Percentiles rank a stretch among this genome's conserved stretches.
phyloP scores from a whole-genome alignment of 768 basidiomycete genomes.

The Dioszegia hungarica region DNA sequence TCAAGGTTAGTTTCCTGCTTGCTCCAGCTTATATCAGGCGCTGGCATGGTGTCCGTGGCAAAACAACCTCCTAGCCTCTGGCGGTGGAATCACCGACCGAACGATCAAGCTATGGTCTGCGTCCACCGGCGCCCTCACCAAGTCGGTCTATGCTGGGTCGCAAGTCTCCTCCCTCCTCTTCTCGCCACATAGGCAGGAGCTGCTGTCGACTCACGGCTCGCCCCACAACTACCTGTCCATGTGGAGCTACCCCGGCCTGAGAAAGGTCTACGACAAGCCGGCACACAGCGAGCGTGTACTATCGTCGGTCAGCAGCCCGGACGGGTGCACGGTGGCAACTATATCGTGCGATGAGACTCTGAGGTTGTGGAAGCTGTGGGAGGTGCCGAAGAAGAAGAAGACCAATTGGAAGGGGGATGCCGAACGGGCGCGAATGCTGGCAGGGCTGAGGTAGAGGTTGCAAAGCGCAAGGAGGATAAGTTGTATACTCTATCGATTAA shows the following conservation, averaged over 20 bases:
- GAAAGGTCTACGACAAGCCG: conserved; percentile 77
- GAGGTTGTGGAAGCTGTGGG: conserved; percentile 77
- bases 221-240: conserved; percentile 55
- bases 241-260: conserved; percentile 70
- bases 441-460: not conserved
- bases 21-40: conserved; percentile 55
- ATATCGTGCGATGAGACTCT: conserved; percentile 93
- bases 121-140: conserved; percentile 77
- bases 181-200: conserved; percentile 79
- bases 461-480: too few relatives aligned
- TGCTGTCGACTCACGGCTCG: conserved; percentile 89
- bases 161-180: conserved; percentile 90
- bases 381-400: conserved; percentile 39
- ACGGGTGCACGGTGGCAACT: conserved; percentile 85
- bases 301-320: conserved; percentile 76
- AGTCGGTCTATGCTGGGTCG: conserved; percentile 76
- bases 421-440: not conserved
- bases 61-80: conserved; percentile 79
- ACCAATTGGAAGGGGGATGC: conserved; percentile 23
- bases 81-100: conserved; percentile 91
- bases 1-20: conserved; percentile 49
- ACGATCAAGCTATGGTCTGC: conserved; percentile 49
- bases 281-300: conserved; percentile 90
- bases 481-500: too few relatives aligned
- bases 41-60: conserved; percentile 98